Evolutionary conservation across 2,329 filamentous ascomycete genomes (phyloP), one percentile per base, ranked within the genome.

Genomic region (Fusarium pseudonygamai): DNA sequence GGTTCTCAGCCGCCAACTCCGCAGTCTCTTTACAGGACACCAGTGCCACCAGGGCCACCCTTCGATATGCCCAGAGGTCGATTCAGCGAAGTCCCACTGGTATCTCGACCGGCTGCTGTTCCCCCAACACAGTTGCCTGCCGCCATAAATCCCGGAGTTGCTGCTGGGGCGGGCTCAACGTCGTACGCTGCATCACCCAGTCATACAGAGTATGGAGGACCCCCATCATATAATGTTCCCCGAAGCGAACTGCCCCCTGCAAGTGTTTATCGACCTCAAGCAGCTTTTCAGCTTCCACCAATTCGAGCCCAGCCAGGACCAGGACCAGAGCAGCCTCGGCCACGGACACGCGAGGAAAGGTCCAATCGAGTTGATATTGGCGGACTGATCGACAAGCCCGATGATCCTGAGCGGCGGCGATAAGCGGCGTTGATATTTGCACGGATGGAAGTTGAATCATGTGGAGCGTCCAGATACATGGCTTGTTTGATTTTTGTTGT

Each of bases 301-400:
- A 88, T 88, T 64, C 83, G 84, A 36, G 79, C 82, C 15, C 82
- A 81, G 36, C 79, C 83, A 20, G 80, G 82, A 10, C 78, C 83
- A 20, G 80, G 82, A 11, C 78, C 83, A 20, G 80, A 83, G 13
- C 78, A 76, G 43, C 57, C 66, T 28, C 58, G 50, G 42, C 28
- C 42, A 61, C 67, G 47, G 11, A 78, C 79, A 61, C 83, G 86
- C 47, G 87, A 88, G 64, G 88, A 89, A 62, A 85, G 88, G 34
- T 81, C 84, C 24, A 80, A 84, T 42, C 86, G 90, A 22, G 86
- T 91, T 55, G 89, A 90, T 75, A 91, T 92, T 69, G 88, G 86
- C 16, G 89, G 89, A 5, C 84, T 90, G 77, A 88, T 93, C 76
- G 90, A 90, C 73, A 88, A 85, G 80, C 85, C 87, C 30, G 86